Percentiles rank a stretch among this genome's conserved stretches.
Conservation (phyloP, 2,329 filamentous ascomycete genomes). For the Cladosporium sp. region DNA sequence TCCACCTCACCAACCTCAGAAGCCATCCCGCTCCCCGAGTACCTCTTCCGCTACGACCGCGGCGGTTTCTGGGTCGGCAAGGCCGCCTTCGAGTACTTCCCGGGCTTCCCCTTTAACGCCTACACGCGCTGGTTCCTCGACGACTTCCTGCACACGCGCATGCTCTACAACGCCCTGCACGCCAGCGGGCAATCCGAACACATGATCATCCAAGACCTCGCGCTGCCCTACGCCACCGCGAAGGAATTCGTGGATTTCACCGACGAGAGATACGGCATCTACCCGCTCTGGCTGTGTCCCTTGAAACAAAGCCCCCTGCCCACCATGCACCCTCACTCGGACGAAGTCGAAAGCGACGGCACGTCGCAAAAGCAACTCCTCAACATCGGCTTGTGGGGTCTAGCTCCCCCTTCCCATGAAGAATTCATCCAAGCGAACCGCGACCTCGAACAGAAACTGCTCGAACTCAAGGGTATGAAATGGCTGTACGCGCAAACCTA, state of each 20-base stretch:
- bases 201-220: conserved; percentile 62
- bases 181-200: conserved; percentile 55
- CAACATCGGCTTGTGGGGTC: conserved; percentile 62
- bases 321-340: conserved; percentile 30
- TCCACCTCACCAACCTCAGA: no score
- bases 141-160: conserved; percentile 57
- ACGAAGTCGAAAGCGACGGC: conserved; percentile 21
- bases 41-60: conserved; percentile 59
- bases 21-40: conserved; percentile 46
- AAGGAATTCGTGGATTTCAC: conserved; percentile 42
- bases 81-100: conserved; percentile 61
- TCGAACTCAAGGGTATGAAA: conserved; percentile 69
- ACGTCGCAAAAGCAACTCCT: conserved; percentile 36
- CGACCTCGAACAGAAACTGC: conserved; percentile 64
- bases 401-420: conserved; percentile 51
- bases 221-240: conserved; percentile 40
- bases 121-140: conserved; percentile 59
- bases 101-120: conserved; percentile 58
- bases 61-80: conserved; percentile 63
- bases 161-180: conserved; percentile 63
- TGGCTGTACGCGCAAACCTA: conserved; percentile 86
- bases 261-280: conserved; percentile 37
- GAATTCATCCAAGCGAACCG: conserved; percentile 68
- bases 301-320: conserved; percentile 30
- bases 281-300: conserved; percentile 47